Percentiles rank a stretch among this genome's conserved stretches.
Evolutionary conservation across 768 basidiomycete species (phyloP).

Genomic region (Suillus subalutaceus): DNA sequence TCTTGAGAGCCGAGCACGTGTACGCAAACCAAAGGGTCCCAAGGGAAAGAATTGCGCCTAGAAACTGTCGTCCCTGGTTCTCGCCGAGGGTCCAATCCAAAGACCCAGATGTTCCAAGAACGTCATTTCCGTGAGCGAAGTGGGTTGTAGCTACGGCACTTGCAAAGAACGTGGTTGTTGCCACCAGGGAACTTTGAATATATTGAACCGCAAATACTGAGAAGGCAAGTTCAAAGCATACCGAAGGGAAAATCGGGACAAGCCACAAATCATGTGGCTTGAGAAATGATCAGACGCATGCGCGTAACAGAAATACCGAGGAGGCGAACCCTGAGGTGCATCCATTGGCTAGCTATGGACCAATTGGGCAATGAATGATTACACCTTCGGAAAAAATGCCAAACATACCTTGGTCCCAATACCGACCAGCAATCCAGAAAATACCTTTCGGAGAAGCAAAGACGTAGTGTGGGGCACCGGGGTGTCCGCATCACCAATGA

Average conservation of each 20-base stretch:
- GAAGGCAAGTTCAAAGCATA: slow-evolving; percentile 26
- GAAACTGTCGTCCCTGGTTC: slow-evolving; percentile 28
- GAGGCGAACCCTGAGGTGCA: slow-evolving; percentile 62
- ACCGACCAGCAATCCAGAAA: slow-evolving; percentile 61
- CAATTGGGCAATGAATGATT: background rate
- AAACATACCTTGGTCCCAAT: slow-evolving; percentile 55
- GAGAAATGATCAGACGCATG: slow-evolving; percentile 4
- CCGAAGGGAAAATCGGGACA: slow-evolving; percentile 60
- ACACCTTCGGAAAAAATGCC: background rate
- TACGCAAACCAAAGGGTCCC: slow-evolving; percentile 5
- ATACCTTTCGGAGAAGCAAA: slow-evolving; percentile 33
- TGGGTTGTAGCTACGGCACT: slow-evolving; percentile 51
- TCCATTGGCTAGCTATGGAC: slow-evolving; percentile 54
- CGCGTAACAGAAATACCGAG: background rate
- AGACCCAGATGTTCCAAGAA: slow-evolving; percentile 31
- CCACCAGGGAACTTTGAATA: slow-evolving; percentile 49
- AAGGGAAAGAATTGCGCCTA: slow-evolving; percentile 27
- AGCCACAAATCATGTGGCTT: slow-evolving; percentile 67
- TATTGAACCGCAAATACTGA: slow-evolving; percentile 8
- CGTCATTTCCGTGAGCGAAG: slow-evolving; percentile 35
- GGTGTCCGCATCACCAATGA: slow-evolving; percentile 35
- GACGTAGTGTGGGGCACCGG: slow-evolving; percentile 27
- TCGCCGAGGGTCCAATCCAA: slow-evolving; percentile 45
- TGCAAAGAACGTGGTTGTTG: slow-evolving; percentile 55
- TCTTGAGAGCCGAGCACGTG: background rate